Evolutionary conservation across 768 basidiomycete genomes (phyloP), one percentile per base, ranked within the genome.

Genomic region (Termitomyces eurrhizus): DNA sequence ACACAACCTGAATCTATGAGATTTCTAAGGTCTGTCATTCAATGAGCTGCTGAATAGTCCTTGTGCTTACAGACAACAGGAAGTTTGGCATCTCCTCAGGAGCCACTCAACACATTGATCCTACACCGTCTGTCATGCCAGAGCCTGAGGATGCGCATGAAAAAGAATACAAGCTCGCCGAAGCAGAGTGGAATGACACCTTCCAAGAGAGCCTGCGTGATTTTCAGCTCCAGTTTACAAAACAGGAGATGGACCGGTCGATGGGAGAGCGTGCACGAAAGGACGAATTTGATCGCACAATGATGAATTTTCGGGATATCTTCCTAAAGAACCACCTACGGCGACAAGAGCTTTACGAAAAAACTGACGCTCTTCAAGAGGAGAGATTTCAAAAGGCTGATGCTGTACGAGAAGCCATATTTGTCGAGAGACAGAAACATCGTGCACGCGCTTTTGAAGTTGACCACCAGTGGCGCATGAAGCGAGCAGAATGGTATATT

Each of bases 361-460:
- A 62, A 41, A 8, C 39, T 0, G 53, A 39, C 5, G 16, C 16
- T 21, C 53, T 33, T n/a, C 54, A 52, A n/a, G 62, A 58, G 24
- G 55, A 55, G 32, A 62, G 36, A 36, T 59, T 24, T 32, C 21
- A 21, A 49, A 52, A n/a, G 18, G 49, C 46, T 3, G 49, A 62
- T n/a, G 54, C 57, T 26, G 46, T 18, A 1, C 37, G 62, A 36
- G 49, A 49, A 8, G 29, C 48, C 14, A 18, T 51, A 21, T 51
- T 51, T 13, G 33, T n/a, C 2, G 9, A 33, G n/a, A 33, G 50
- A 51, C 50, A 51, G 33, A 11, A 33, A n/a, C 33, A 35, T n/a
- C 50, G 33, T 35, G n/a, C 35, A 35, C 51, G 35, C 7, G n/a
- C 2, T 52, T 52, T 33, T 11, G n/a, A 21, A 36, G 21, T 36